These are phyloP conservation scores for Yamadazyma triangularis DNA, from an alignment of 1,139 yeast species.

Conservation along the genomic window DNA sequence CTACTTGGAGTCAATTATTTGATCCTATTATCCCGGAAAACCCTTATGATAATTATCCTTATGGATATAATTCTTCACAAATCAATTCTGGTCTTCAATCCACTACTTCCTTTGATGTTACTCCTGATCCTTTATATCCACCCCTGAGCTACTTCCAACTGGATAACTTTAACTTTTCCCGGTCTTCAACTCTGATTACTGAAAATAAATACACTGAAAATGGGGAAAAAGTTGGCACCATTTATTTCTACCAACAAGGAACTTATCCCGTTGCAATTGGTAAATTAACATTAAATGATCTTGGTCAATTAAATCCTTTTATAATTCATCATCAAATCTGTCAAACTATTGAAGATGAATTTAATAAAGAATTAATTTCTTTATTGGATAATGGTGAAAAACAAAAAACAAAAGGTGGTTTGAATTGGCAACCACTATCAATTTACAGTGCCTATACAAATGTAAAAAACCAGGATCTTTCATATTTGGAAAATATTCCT, in stretches of 20 bases:
- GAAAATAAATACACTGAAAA: too few relatives aligned
- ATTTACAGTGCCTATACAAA: slow-evolving; percentile 35
- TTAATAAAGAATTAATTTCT: slow-evolving; percentile 3
- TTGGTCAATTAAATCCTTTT: slow-evolving; percentile 10
- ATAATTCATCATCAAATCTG: slow-evolving; percentile 14
- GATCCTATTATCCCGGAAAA: too few relatives aligned
- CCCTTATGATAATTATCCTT: too few relatives aligned
- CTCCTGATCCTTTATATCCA: too few relatives aligned
- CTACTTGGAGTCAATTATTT: too few relatives aligned
- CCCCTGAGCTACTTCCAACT: too few relatives aligned
- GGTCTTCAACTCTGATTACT: too few relatives aligned
- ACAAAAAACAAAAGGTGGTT: slow-evolving; percentile 13
- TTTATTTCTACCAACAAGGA: background rate
- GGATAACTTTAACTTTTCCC: too few relatives aligned
- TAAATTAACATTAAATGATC: background rate
- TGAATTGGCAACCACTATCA: slow-evolving; percentile 34
- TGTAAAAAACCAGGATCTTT: slow-evolving; percentile 19
- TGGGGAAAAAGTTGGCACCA: background rate
- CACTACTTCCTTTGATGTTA: too few relatives aligned
- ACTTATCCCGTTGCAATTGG: slow-evolving; percentile 1
- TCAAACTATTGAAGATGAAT: slow-evolving; percentile 13
- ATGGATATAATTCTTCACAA: too few relatives aligned
- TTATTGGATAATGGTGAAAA: slow-evolving; percentile 16
- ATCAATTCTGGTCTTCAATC: too few relatives aligned
- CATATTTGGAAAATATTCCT: slow-evolving; percentile 20